phyloP scores from a whole-genome alignment of 2,329 filamentous ascomycete genomes.

The Teratosphaeria epicoccoides region DNA sequence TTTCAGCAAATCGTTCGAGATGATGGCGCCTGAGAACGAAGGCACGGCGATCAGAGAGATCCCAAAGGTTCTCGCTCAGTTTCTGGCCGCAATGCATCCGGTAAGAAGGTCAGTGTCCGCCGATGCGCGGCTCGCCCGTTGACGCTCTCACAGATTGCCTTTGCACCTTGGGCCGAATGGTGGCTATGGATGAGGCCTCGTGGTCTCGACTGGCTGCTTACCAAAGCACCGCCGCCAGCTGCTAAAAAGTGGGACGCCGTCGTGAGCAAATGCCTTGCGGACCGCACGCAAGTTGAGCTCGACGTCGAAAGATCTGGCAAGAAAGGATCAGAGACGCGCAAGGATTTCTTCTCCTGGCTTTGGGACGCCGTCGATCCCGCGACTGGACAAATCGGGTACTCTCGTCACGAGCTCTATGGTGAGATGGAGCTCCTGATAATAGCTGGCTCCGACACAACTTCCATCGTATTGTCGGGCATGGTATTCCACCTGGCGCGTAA shows the following conservation, averaged over 20 bases:
- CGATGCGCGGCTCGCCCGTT: slow-evolving; percentile 8
- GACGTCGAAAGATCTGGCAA: slow-evolving; percentile 4
- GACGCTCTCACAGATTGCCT: slow-evolving; percentile 14
- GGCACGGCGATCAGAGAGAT: slow-evolving; percentile 33
- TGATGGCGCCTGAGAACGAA: slow-evolving; percentile 16
- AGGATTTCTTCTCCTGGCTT: slow-evolving; percentile 15
- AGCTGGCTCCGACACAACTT: slow-evolving; percentile 25
- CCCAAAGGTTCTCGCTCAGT: slow-evolving; percentile 32
- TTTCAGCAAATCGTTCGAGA: slow-evolving; percentile 21
- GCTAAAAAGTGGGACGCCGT: not conserved
- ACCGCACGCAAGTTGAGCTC: slow-evolving; percentile 4
- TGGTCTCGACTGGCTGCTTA: not conserved
- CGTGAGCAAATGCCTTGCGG: not conserved
- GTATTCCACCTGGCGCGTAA: slow-evolving; percentile 29
- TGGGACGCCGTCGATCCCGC: slow-evolving; percentile 21
- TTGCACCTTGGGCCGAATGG: slow-evolving; percentile 8
- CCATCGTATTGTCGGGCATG: slow-evolving; percentile 22
- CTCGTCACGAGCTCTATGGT: slow-evolving; percentile 17
- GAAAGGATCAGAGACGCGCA: not conserved
- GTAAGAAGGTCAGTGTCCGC: slow-evolving; percentile 16
- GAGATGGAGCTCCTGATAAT: slow-evolving; percentile 23
- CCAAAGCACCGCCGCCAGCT: not conserved
- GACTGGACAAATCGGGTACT: slow-evolving; percentile 20
- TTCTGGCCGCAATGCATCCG: slow-evolving; percentile 18
- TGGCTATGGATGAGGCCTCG: slow-evolving; percentile 1